Evolutionary conservation across 1,284 basidiomycete genomes (phyloP).

Genomic region (Ceratobasidium sp.): DNA sequence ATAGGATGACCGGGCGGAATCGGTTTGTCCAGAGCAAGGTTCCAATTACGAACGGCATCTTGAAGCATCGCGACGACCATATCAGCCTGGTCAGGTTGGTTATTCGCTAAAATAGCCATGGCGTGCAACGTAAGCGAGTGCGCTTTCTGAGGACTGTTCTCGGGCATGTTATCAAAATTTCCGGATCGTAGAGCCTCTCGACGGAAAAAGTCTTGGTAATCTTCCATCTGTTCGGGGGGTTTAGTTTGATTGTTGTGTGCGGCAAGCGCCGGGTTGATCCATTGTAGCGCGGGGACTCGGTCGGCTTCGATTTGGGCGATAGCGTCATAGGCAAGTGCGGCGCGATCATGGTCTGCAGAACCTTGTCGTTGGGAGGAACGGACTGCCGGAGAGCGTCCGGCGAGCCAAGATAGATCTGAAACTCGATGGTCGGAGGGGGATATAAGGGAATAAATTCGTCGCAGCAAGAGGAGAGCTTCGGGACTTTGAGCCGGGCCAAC

Average conservation of each 20-base stretch:
- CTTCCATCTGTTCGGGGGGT: slow-evolving; percentile 10
- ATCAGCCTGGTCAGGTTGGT: background rate
- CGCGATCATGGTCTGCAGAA: background rate
- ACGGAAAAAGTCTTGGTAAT: background rate
- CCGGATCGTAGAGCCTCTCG: background rate
- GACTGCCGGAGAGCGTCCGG: background rate
- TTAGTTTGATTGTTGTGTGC: background rate
- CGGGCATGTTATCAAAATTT: background rate
- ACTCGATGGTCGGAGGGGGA: background rate
- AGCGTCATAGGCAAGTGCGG: slow-evolving; percentile 17
- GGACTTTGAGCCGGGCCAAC: background rate
- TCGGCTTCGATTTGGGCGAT: slow-evolving; percentile 24
- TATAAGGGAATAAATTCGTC: background rate
- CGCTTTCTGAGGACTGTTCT: slow-evolving; percentile 17
- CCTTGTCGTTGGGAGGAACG: background rate
- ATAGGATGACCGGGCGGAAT: slow-evolving; percentile 16
- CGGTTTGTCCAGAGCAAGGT: background rate
- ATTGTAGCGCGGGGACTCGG: background rate
- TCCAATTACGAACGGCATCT: slow-evolving; percentile 2
- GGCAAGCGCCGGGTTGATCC: slow-evolving; percentile 12
- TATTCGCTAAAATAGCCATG: background rate
- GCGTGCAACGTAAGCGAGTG: slow-evolving; percentile 19
- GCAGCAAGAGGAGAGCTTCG: background rate
- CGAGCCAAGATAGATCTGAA: slow-evolving; percentile 3
- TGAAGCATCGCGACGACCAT: slow-evolving; percentile 6